phyloP scores from a whole-genome alignment of 148 eudicot species.

The Bassia scoparia region DNA sequence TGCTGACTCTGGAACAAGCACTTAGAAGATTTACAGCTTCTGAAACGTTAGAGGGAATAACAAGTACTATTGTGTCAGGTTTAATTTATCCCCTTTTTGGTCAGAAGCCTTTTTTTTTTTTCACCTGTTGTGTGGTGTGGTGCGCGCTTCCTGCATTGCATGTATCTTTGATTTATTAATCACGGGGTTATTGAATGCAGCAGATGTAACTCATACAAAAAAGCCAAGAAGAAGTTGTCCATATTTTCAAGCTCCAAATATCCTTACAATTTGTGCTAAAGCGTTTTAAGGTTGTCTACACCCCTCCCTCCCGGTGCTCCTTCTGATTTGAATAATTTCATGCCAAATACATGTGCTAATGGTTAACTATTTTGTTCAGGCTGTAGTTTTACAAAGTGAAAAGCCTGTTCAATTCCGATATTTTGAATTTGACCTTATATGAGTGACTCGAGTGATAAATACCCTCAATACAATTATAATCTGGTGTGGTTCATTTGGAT shows the following conservation, averaged over 20 bases:
- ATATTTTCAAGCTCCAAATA: constrained; percentile 35
- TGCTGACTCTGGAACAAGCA: constrained; percentile 33
- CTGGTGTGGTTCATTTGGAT: constrained; percentile 35
- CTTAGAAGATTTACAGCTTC: constrained; percentile 35
- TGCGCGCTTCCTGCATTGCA: too few relatives aligned
- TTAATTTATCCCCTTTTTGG: too few relatives aligned
- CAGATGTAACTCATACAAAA: constrained; percentile 41
- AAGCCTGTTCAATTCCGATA: constrained; percentile 32
- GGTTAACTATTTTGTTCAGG: constrained; percentile 17
- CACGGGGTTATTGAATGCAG: neutral
- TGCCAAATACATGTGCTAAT: constrained; percentile 2
- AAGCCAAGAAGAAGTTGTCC: constrained; percentile 33
- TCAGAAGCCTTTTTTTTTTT: too few relatives aligned
- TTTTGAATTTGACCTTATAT: constrained; percentile 31
- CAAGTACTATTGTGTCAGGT: constrained; percentile 36
- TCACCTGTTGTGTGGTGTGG: too few relatives aligned
- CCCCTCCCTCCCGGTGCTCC: constrained; percentile 1
- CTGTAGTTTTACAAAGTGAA: constrained; percentile 31
- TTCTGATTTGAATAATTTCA: neutral
- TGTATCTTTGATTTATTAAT: neutral
- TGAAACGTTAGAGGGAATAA: constrained; percentile 32
- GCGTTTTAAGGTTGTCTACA: constrained; percentile 30
- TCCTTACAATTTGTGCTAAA: constrained; percentile 37
- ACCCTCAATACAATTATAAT: constrained; percentile 30
- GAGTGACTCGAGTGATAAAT: constrained; percentile 27